These are phyloP conservation scores for Chalciporus piperatoides DNA, from an alignment of 1,284 basidiomycete species.

Conservation along the genomic window DNA sequence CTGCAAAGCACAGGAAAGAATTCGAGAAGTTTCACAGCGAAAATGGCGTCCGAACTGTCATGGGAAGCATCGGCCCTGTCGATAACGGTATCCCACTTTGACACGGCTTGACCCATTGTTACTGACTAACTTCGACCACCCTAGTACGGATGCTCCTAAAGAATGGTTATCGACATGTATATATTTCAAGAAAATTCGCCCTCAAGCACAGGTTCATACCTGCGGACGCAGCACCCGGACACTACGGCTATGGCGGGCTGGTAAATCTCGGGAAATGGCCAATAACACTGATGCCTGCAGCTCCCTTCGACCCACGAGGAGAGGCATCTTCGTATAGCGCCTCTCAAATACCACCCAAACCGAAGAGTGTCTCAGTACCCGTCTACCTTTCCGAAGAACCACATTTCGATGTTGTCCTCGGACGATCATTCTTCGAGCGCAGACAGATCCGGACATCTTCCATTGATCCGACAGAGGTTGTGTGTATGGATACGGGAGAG, in stretches of 20 bases:
- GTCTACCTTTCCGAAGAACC: slow-evolving; percentile 91
- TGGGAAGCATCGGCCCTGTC: slow-evolving; percentile 88
- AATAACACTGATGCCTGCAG: slow-evolving; percentile 49
- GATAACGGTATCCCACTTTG: slow-evolving; percentile 59
- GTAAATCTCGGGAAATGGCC: slow-evolving; percentile 82
- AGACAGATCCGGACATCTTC: slow-evolving; percentile 80
- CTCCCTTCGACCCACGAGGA: slow-evolving; percentile 28
- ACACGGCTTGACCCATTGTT: background rate
- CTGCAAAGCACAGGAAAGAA: slow-evolving; percentile 66
- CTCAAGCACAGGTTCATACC: slow-evolving; percentile 88
- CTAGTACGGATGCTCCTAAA: slow-evolving; percentile 91
- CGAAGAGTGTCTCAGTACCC: slow-evolving; percentile 31
- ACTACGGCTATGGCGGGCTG: slow-evolving; percentile 83
- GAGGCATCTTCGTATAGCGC: slow-evolving; percentile 11
- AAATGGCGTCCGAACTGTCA: slow-evolving; percentile 91
- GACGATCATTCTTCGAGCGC: slow-evolving; percentile 91
- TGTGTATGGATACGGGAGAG: slow-evolving; percentile 95
- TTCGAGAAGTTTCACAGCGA: slow-evolving; percentile 85
- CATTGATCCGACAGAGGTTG: slow-evolving; percentile 85
- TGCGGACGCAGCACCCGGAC: slow-evolving; percentile 73
- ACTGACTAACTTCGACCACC: slow-evolving; percentile 7
- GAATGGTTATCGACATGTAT: slow-evolving; percentile 91
- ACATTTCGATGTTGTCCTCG: slow-evolving; percentile 95
- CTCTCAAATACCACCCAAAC: slow-evolving; percentile 35
- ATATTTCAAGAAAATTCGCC: slow-evolving; percentile 93